Base-by-base conservation (phyloP, 2,329 filamentous ascomycete genomes). In the Hypoxylon sp. region DNA sequence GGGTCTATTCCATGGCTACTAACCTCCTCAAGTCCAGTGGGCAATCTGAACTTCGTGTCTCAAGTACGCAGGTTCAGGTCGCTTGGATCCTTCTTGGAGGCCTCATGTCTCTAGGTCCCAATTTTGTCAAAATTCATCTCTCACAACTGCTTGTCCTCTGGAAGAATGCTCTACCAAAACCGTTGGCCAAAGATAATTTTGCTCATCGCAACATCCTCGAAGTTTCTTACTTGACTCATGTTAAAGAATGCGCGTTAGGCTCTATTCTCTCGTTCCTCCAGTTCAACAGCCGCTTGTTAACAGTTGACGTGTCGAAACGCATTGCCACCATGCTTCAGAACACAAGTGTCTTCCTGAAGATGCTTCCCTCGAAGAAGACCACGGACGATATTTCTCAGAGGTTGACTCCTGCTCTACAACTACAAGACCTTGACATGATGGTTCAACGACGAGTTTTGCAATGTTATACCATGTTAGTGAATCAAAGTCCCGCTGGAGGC, bases 91-190 rank as follows among this genome's bases (percentile, higher is more conserved):
- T 99, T 63, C 97, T 99, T 50, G 96, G 97, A 38, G 96, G 97
- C 0, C 83, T 99, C 60, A 98, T 98, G 95, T 94, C 94, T 0
- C 86, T 99, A 0, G 96, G 96, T 0, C 95, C 96, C 3, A 98
- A 97, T 79, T 99, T 99, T 79, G 95, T 98, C 79, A 99, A 99
- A 81, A 98, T 98, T 23, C 96, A 99, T 80, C 86, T 99, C 6
- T 95, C 94, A 2, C 96, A 99, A 76, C 85, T 99, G 21, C 89
- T 99, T 61, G 83, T 99, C 7, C 83, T 99, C 5, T 99, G 96
- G 96, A 97, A 97, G 80, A 99, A 98, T 79, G 95, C 96, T 0
- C 85, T 99, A 10, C 95, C 97, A 0, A 97, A 97, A 75, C 95
- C 97, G 5, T 81, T 98, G n/a, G 91, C 93, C 34, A 97, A 94